A percentile compares a stretch with the other conserved stretches of the same genome.
Evolutionary conservation across 768 basidiomycete species (phyloP).

Genomic region (Collybiopsis luxurians): DNA sequence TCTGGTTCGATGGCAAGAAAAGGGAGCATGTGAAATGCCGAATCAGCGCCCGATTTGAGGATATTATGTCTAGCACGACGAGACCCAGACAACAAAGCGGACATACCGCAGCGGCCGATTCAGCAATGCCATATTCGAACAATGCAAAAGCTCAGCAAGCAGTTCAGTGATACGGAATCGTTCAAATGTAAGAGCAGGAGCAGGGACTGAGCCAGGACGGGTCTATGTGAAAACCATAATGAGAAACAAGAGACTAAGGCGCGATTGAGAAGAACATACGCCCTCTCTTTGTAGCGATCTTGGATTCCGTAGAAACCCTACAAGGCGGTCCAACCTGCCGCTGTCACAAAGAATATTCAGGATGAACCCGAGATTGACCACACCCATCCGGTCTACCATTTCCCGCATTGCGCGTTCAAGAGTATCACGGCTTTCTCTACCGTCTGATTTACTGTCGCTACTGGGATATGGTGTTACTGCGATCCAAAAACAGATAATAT

Average conservation of each 20-base stretch:
- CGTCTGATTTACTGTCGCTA: conserved; percentile 26
- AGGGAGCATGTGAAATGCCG: not conserved
- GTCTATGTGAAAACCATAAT: not conserved
- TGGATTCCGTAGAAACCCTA: conserved; percentile 66
- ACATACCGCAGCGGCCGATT: conserved; percentile 65
- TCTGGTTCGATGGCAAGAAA: not conserved
- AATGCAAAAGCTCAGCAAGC: conserved; percentile 94
- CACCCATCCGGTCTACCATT: conserved; percentile 81
- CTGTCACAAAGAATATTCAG: conserved; percentile 66
- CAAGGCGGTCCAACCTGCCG: conserved; percentile 58
- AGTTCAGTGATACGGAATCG: conserved; percentile 95
- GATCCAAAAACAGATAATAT: no score
- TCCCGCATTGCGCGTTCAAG: conserved; percentile 74
- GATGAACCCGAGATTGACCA: conserved; percentile 87
- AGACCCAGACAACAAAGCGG: not conserved
- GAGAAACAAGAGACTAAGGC: not conserved
- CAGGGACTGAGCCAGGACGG: not conserved
- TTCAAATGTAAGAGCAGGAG: conserved; percentile 83
- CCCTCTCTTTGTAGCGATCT: conserved; percentile 25
- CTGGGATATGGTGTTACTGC: not conserved
- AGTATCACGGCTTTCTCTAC: conserved; percentile 61
- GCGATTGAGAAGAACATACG: not conserved
- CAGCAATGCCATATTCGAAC: conserved; percentile 95
- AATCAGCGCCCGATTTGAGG: not conserved
- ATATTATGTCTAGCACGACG: not conserved